A percentile compares a stretch with the other conserved stretches of the same genome.
Evolutionary conservation across 306 rosid genomes (phyloP).

Genomic region (Corylus avellana): DNA sequence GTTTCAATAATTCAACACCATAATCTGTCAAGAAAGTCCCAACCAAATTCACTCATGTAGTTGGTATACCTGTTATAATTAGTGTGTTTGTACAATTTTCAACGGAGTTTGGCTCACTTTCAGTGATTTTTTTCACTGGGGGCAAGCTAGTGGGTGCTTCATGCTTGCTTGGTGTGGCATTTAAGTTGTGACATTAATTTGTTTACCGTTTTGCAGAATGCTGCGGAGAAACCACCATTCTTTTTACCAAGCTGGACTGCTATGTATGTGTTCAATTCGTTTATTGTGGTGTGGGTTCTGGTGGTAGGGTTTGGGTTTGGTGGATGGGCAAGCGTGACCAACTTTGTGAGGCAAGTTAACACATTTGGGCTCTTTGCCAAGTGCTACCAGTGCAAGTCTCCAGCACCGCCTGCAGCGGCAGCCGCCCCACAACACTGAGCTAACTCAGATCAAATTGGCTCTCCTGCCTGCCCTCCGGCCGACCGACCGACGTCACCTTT

Average conservation of each 20-base stretch:
- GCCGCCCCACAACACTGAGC: slow-evolving; percentile 49
- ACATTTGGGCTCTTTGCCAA: slow-evolving; percentile 91
- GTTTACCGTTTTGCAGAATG: slow-evolving; percentile 51
- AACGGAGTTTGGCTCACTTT: no score
- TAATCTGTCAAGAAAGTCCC: not conserved
- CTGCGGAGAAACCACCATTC: slow-evolving; percentile 90
- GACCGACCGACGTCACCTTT: not conserved
- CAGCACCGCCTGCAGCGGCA: slow-evolving; percentile 30
- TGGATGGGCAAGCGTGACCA: slow-evolving; percentile 97
- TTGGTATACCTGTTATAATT: not conserved
- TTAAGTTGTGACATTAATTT: not conserved
- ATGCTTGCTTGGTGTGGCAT: no score
- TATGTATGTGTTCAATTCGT: slow-evolving; percentile 68
- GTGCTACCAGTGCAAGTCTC: slow-evolving; percentile 92
- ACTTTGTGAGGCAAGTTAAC: slow-evolving; percentile 75
- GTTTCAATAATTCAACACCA: slow-evolving; percentile 24
- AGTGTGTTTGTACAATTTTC: not conserved
- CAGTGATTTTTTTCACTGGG: no score
- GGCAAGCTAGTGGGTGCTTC: no score
- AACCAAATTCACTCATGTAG: no score
- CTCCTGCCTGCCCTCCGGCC: slow-evolving; percentile 4
- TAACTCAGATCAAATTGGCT: slow-evolving; percentile 20
- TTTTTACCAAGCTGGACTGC: slow-evolving; percentile 88
- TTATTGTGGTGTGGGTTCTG: slow-evolving; percentile 74
- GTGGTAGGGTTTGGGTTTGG: slow-evolving; percentile 96